Base-by-base conservation (phyloP, 2,329 filamentous ascomycete species). In the Colletotrichum aenigma region DNA sequence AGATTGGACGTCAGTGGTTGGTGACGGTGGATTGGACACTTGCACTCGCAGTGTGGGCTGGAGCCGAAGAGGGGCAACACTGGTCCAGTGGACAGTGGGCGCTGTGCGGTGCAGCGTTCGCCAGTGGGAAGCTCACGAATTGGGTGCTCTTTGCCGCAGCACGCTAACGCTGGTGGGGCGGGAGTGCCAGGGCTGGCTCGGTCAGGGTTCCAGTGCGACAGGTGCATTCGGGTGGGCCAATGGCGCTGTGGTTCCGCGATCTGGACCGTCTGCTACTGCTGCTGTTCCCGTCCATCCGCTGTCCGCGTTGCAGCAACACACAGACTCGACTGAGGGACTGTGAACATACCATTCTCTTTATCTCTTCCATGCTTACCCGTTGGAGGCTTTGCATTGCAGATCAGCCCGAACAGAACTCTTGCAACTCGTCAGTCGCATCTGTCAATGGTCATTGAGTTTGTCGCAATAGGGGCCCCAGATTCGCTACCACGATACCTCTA, bases 1-100 rank as follows among this genome's bases (percentile, higher is more conserved):
- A 61, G 71, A 72, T 75, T 75, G 64, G 58, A 73, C 34, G 55
- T 61, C 56, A 34, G 61, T 66, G 48, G 71, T 75, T 75, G 62
- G 69, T 64, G 62, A 68, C 38, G 34, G 71, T 70, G 71, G 71
- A 58, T 67, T 73, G 34, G 32, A 21, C 30, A 32, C 56, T 60
- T 60, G 24, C 56, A 60, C 28, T 21, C 36, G 58, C 30, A 60
- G 62, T 67, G 60, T 34, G 60, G 61, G 38, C 62, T 70, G 66
- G 65, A 52, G 65, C 43, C 70, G 64, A 58, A 58, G 62, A 75
- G 73, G 73, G 73, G 73, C 73, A 75, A 62, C 62, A 15, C 48
- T 32, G 32, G 12, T 10, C 32, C 28, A 24, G 43, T 52, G 12
- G 43, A 24, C 43, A 13, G 43, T 52, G 43, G n/a, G 43, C 28